Conservation (phyloP, 208 protist genomes). For the Giardia duodenalis region DNA sequence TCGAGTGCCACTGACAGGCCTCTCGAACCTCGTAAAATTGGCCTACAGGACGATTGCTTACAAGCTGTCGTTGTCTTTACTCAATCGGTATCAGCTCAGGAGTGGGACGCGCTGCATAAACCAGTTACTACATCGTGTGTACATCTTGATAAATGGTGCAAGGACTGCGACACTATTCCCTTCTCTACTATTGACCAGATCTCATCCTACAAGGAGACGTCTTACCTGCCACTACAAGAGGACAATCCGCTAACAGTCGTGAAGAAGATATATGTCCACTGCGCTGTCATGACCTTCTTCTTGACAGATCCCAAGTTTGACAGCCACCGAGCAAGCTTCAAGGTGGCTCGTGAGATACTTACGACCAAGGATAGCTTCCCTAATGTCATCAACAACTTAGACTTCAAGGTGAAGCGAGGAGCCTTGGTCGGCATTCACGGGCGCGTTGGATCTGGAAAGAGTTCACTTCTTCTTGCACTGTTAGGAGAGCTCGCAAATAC, state of each 20-base stretch:
- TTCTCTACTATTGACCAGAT: background rate
- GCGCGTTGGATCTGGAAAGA: constrained; percentile 47
- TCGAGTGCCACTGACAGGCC: too few relatives aligned
- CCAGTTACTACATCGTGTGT: background rate
- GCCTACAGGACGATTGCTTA: too few relatives aligned
- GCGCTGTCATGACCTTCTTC: background rate
- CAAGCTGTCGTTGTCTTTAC: too few relatives aligned
- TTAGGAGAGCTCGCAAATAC: constrained; percentile 39
- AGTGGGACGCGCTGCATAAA: too few relatives aligned
- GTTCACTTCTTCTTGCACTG: constrained; percentile 42
- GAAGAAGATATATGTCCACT: background rate
- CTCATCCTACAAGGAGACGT: background rate
- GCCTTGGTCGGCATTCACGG: constrained; percentile 40
- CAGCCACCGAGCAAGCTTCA: background rate
- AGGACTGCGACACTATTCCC: background rate
- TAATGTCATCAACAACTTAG: constrained; percentile 36
- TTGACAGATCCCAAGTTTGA: background rate
- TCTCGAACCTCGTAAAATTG: too few relatives aligned
- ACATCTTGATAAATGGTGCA: background rate
- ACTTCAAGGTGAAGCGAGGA: constrained; percentile 29
- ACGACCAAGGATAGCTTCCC: background rate
- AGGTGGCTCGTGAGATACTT: background rate
- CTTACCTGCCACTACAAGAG: background rate
- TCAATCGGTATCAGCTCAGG: too few relatives aligned
- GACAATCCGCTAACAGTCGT: background rate